Evolutionary conservation across 1,139 yeast genomes (phyloP), one percentile per base, ranked within the genome.

Genomic region (Magnusiomyces fungicola): DNA sequence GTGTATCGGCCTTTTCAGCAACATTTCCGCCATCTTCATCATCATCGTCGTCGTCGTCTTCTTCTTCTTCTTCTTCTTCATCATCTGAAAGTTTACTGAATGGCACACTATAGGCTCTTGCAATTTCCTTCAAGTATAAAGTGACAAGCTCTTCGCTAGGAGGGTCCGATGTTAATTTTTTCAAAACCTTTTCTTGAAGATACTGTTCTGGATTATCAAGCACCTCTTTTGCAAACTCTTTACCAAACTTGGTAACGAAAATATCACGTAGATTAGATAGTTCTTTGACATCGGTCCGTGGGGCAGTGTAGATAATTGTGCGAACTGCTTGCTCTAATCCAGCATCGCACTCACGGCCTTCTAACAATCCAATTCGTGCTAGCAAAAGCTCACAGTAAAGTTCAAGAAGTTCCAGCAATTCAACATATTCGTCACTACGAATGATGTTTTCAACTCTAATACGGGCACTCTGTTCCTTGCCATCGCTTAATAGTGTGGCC

Each of bases 361-460:
- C 71, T 36, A 84, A 61, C 43, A 85, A 69, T 12, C 80, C 73
- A 23, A 84, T 77, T 50, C 97, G 71, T 0, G 96, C 96, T 49
- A 86, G 74, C 18, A 88, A 66, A 22, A 90, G 69, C 65, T 90
- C 96, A 62, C 96, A 84, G 64, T 88, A 87, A 24, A 90, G 71
- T 65, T 88, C 96, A 46, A 89, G 68, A 44, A 78, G 77, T 65
- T 90, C 97, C 51, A 88, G 72, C 22, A 90, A 69, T 65, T 90
- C 97, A 22, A 86, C 78, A 60, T 83, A 80, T 44, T 87, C 79
- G 62, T 90, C 97, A 58, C 87, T 95, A 33, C 92, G 76, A 25
- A 90, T 86, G 52, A 89, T 78, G 60, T 86, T 85, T 59, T 89
- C 96, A 2, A 88, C 95, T 48, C 95, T 70, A 52, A 89, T 88